Evolutionary conservation across 768 basidiomycete genomes (phyloP).

Genomic region (Phylloporus sp.): DNA sequence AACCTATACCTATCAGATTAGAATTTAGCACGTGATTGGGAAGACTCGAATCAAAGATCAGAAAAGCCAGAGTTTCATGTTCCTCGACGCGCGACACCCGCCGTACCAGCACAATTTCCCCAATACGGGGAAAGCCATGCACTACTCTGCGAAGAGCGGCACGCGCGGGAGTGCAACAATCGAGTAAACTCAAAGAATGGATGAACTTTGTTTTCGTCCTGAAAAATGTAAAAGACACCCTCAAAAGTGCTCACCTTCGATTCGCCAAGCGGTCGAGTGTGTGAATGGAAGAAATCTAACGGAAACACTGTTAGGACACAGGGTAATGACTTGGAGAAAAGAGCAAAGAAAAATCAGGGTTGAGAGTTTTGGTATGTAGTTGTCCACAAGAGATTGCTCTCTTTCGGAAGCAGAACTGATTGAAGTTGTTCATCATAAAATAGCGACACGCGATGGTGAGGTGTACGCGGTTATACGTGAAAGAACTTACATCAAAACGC

Average conservation of each 20-base stretch:
- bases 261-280: neutral
- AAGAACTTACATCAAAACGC: constrained; percentile 12
- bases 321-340: neutral
- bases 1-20: constrained; percentile 3
- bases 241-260: neutral
- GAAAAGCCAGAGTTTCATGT: constrained; percentile 65
- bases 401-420: constrained; percentile 86
- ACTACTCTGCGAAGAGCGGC: constrained; percentile 37
- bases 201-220: constrained; percentile 77
- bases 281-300: constrained; percentile 1
- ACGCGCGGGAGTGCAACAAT: constrained; percentile 28
- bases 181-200: constrained; percentile 70
- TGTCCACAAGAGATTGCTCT: constrained; percentile 75
- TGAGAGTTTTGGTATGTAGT: constrained; percentile 41
- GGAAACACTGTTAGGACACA: constrained; percentile 3
- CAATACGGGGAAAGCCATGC: constrained; percentile 46
- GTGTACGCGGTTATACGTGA: neutral
- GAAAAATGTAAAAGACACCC: neutral
- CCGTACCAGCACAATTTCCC: constrained; percentile 35
- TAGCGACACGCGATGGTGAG: neutral
- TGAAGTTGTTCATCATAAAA: constrained; percentile 44
- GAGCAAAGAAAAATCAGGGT: constrained; percentile 39
- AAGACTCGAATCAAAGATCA: constrained; percentile 32
- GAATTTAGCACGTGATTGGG: constrained; percentile 3
- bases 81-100: constrained; percentile 32